phyloP scores from a whole-genome alignment of 2,329 filamentous ascomycete genomes.

The Akanthomyces dipterigenus region DNA sequence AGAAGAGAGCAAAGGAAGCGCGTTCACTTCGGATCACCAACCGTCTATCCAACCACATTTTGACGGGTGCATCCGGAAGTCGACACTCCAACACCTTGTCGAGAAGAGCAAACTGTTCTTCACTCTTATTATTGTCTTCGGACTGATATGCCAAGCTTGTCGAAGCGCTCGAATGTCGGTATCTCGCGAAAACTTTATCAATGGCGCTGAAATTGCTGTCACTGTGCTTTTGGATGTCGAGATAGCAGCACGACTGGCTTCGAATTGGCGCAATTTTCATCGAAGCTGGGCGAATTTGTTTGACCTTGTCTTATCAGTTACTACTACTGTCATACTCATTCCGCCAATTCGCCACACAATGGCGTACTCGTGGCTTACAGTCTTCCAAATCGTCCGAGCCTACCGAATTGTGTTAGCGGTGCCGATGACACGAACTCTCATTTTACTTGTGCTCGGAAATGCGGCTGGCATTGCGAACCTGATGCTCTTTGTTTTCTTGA shows the following conservation, averaged over 20 bases:
- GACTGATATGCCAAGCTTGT: conserved; percentile 70
- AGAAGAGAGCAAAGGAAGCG: conserved; percentile 90
- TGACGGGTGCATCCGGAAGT: conserved; percentile 34
- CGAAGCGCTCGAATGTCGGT: conserved; percentile 70
- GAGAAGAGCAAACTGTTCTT: conserved; percentile 70
- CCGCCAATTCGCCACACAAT: conserved; percentile 69
- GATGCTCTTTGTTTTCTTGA: conserved; percentile 92
- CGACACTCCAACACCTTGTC: conserved; percentile 62
- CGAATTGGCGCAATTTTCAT: conserved; percentile 78
- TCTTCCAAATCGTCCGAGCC: conserved; percentile 87
- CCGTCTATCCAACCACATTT: conserved; percentile 27
- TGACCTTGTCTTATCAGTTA: conserved; percentile 71
- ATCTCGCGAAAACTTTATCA: conserved; percentile 56
- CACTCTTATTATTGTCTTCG: conserved; percentile 73
- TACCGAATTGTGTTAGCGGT: conserved; percentile 90
- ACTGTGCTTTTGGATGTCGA: conserved; percentile 75
- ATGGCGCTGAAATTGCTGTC: conserved; percentile 64
- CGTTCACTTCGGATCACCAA: conserved; percentile 73
- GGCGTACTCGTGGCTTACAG: conserved; percentile 79
- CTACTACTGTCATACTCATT: conserved; percentile 79
- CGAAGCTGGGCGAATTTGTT: conserved; percentile 67
- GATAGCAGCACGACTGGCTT: conserved; percentile 69
- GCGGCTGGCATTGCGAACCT: conserved; percentile 87
- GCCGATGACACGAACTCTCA: conserved; percentile 78
- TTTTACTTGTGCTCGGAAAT: conserved; percentile 83